These are phyloP conservation scores for Neurospora cerealis DNA, from an alignment of 495 filamentous ascomycete species.

Conservation along the genomic window DNA sequence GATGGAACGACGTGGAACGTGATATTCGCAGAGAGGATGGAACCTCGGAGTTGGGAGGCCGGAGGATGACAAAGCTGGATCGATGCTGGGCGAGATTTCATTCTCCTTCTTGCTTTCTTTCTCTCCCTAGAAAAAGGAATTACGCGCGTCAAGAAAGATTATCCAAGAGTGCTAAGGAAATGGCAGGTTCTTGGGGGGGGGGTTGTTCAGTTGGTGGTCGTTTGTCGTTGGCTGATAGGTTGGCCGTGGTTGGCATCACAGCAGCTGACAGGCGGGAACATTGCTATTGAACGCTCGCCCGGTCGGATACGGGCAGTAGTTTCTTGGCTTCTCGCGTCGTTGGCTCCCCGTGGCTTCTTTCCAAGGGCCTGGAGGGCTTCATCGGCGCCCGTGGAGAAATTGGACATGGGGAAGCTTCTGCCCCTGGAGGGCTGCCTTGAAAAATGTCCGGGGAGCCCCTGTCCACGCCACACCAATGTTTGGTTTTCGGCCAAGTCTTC, in stretches of 20 bases:
- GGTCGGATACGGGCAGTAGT: not conserved
- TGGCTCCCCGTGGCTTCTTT: not conserved
- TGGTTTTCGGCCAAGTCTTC: not conserved
- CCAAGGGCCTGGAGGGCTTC: not conserved
- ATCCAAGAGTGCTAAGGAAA: not conserved
- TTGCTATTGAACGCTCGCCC: not conserved
- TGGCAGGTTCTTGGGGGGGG: not conserved
- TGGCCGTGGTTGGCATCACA: not conserved
- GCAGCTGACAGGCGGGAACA: not conserved
- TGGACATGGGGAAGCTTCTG: not conserved
- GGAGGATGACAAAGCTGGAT: not conserved
- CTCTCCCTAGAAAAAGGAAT: not conserved
- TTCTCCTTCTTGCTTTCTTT: not conserved
- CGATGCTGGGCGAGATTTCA: not conserved
- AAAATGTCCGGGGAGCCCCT: not conserved
- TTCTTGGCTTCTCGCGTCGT: not conserved
- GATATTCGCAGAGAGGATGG: not conserved
- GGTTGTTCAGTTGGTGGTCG: not conserved
- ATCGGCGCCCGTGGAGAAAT: not conserved
- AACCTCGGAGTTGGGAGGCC: not conserved
- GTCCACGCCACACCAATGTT: not conserved
- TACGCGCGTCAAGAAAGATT: not conserved
- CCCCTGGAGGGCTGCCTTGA: not conserved
- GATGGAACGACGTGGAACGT: not conserved
- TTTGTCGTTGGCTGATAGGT: not conserved